Base-by-base conservation (phyloP, 2,329 filamentous ascomycete genomes). In the Ophiosphaerella herpotricha region DNA sequence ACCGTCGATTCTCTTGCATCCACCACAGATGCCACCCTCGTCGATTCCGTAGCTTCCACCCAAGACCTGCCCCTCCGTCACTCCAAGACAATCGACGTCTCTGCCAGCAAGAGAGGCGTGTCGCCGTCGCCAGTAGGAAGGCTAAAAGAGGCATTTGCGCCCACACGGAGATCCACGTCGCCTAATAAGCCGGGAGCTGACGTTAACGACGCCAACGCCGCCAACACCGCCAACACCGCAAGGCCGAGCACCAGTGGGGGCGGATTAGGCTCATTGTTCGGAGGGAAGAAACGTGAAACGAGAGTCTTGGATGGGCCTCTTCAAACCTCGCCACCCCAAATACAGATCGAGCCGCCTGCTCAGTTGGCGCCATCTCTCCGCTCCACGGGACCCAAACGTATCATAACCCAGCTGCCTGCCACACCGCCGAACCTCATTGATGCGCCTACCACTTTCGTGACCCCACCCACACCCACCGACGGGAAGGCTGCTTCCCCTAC, bases 81-180 rank as follows among this genome's bases (percentile, higher is more conserved):
- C 67, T 55, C 73, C 36, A 66, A 62, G 40, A 72, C 71, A 43
- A 57, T 69, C 52, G 67, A 69, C 60, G 50, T 66, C 36, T 45
- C 63, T 45, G 51, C 64, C 13, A 61, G 76, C 54, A 81, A 81
- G 59, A 82, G 88, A 52, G 85, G 85, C 21, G 79, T 83, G 16
- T 92, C 90, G 8, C 88, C 89, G 18, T 92, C 90, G 9, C 88
- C 89, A 9, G 85, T 82, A 43, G 83, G 85, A 64, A 89, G 86
- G 65, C 77, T 93, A 54, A 88, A 83, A 70, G 85, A 87, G 66
- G 88, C 87, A 11, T 90, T 94, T 64, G 82, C 77, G 50, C 72
- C 70, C 13, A 62, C 59, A 7, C 60, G 62, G 42, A 61, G 65
- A 39, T 55, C 64, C 12, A 66, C 68, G 7, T 64, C 67, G 21